These are phyloP conservation scores for Gautieria morchelliformis DNA, from an alignment of 768 basidiomycete species.

Conservation along the genomic window DNA sequence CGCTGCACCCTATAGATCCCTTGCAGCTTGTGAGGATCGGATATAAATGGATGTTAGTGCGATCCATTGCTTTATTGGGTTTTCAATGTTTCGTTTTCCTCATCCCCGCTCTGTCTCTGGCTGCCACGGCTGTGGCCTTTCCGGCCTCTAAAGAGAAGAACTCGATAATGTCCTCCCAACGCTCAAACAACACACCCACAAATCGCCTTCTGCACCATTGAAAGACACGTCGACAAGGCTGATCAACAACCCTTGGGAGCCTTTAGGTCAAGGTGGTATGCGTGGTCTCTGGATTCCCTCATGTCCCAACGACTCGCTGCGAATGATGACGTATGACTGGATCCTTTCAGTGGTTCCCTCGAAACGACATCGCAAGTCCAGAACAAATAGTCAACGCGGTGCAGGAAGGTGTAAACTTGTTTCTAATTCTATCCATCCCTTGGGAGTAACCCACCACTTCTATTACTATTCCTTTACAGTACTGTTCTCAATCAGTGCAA, in stretches of 20 bases:
- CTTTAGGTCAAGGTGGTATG: neutral
- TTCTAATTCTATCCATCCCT: neutral
- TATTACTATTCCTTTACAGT: too few relatives aligned
- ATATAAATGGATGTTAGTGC: too few relatives aligned
- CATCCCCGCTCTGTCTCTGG: too few relatives aligned
- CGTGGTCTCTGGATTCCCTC: neutral
- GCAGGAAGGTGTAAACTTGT: neutral
- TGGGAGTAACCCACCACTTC: too few relatives aligned
- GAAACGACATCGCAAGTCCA: constrained; percentile 3
- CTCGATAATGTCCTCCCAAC: neutral
- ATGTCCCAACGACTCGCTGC: too few relatives aligned
- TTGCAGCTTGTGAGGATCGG: too few relatives aligned
- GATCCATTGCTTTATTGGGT: too few relatives aligned
- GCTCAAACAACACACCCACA: neutral
- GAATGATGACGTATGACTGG: neutral
- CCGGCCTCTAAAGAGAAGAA: neutral
- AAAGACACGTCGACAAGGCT: neutral
- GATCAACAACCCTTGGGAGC: constrained; percentile 3
- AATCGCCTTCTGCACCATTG: neutral
- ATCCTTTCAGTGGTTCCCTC: constrained; percentile 1
- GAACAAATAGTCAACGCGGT: constrained; percentile 5
- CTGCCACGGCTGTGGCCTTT: neutral
- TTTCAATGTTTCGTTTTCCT: too few relatives aligned
- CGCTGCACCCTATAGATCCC: too few relatives aligned
- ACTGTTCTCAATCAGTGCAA: too few relatives aligned